Evolutionary conservation across 805 yeast species (phyloP), one percentile per base, ranked within the genome.

Genomic region (Danielia reshetovae): DNA sequence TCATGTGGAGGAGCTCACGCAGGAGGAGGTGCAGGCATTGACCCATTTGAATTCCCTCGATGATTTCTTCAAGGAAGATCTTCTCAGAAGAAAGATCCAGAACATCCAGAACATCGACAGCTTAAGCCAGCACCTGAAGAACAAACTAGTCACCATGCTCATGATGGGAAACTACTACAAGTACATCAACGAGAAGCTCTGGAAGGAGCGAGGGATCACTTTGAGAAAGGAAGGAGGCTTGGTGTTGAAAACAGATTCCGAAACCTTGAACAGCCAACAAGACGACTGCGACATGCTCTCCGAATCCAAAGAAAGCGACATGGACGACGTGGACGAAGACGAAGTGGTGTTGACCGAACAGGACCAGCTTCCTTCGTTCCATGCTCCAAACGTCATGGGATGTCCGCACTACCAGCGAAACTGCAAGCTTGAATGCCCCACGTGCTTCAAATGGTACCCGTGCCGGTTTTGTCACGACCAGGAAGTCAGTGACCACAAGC

Each of bases 401-500:
- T 89, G 97, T 54, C 63, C 62, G 14, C 97, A 89, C 59, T 89
- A 89, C 59, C 83, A 78, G 51, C 64, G 95, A 22, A 80, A 81
- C 40, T 87, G 95, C 61, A 87, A 88, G 54, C 58, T 85, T 32
- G 93, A 85, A 50, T 89, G 97, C 53, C 71, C 82, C 9, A 69
- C 70, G 2, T 89, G 97, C 52, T 59, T 66, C 21, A 68, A 70
- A 51, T 89, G 95, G 90, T 82, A 66, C 46, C 61, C 85, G 2
- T 89, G 97, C 59, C 72, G 95, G 10, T 75, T 85, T 45, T 89
- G 97, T 54, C 97, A 89, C 58, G 95, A 84, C 50, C 69, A 62
- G n/a, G 72, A 56, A 17, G 68, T 71, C 15, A 51, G 65, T 9
- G 94, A 83, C 55, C 75, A 70, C 44, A 72, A 85, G 51, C 59